Evolutionary conservation across 495 filamentous ascomycete species (phyloP), one percentile per base, ranked within the genome.

Genomic region (Neurospora terricola): DNA sequence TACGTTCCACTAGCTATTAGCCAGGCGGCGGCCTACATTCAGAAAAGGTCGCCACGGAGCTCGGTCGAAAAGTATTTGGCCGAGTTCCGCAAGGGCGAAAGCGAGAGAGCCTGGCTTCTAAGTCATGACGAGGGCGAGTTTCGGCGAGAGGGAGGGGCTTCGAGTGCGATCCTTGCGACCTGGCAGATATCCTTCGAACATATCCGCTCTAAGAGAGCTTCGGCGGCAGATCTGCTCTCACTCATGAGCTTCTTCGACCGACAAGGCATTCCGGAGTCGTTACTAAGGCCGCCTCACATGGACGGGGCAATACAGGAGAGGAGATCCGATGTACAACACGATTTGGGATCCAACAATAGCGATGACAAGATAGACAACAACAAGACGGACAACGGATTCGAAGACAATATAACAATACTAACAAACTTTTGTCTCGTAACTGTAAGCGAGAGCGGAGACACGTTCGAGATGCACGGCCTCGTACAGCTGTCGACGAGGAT

Each of bases 11-110:
- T 88, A 12, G 85, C 86, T 5, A 87, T 88, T 40, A 78, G 78
- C 14, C 85, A 88, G 75, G 85, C 85, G 5, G 84, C 84, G 7
- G 81, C 79, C 4, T 88, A 84, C 74, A 87, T 88, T 70, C 74
- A 76, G 36, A 54, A 38, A 68, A 73, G 75, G 37, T 71, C 69
- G 39, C 78, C 78, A 9, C 74, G 74, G 48, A 74, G 38, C 66
- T 80, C 79, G 38, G 68, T 73, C 8, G 42, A 72, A 72, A 81
- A 80, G 69, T 87, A 88, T 72, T 73, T 86, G 0, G 43, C 80
- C 54, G 71, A 79, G 14, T 85, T 85, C 70, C 75, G 71, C 18
- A 77, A 75, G 37, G 81, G 76, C 43, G 81, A 84, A 43, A 23
- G 45, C 14, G 81, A 77, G 16, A 79, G 73, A 73, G 72, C 14